Base-by-base conservation (phyloP, 2,329 filamentous ascomycete species). In the Penicillium sclerotiorum region DNA sequence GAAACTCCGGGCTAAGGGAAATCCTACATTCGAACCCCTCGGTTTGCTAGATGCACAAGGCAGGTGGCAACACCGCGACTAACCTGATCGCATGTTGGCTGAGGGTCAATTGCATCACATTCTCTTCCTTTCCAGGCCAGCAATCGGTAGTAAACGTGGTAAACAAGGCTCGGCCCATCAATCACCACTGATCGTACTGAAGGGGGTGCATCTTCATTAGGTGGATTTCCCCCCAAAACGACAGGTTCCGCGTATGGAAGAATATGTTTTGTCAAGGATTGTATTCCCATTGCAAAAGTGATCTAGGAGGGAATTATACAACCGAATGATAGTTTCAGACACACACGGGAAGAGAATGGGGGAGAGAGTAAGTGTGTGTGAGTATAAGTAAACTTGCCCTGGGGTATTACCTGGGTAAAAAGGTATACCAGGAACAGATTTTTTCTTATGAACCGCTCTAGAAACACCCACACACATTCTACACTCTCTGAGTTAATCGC, bases 111-210 rank as follows among this genome's bases (percentile, higher is more conserved):
- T 41, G 77, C 75, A 61, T 78, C 79, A 32, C 69, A 69, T 17
- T 68, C 62, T 15, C 52, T 50, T 22, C 67, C 60, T 50, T 67
- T 69, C 47, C 69, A 67, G 3, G 62, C 66, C 36, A 82, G 72
- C 48, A 84, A 80, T 15, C 83, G 70, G 43, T 83, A 75, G 52
- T 88, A 84, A 33, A 92, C 75, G 66, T 89, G 81, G 66, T 93
- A 88, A 1, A 90, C 88, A 21, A 95, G 73, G 2, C 84, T 86
- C 4, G 91, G 90, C 0, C 90, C 91, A 65, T 96, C 91, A 48
- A 95, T 83, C 37, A 84, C 75, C 13, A 80, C 70, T 37, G 67
- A 65, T 5, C 57, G 50, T 22, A 67, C 53, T 18, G 36, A 45
- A 8, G 47, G 50, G 7, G 42, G 23, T 22, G 38, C 45, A 27